A percentile compares a stretch with the other conserved stretches of the same genome.
These are phyloP conservation scores for Blastobotrys ciferrii DNA, from an alignment of 1,139 yeast species.

Conservation along the genomic window DNA sequence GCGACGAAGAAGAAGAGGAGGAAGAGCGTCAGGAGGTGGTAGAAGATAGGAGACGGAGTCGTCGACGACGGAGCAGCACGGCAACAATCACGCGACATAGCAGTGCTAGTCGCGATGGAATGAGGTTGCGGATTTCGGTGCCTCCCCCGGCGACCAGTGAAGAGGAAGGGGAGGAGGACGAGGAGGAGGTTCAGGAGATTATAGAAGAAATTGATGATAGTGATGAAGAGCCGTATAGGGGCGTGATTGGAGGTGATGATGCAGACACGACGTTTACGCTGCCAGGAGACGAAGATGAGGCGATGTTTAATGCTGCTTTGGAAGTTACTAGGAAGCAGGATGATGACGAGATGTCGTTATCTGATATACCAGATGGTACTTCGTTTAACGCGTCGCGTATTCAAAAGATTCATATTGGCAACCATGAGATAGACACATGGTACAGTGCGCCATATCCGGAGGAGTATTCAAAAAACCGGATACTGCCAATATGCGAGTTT, in stretches of 20 bases:
- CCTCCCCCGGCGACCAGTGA: constrained; percentile 9
- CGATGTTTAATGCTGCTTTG: constrained; percentile 44
- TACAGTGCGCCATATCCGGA: constrained; percentile 92
- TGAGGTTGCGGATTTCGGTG: constrained; percentile 6
- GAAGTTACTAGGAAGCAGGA: no score
- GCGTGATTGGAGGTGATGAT: constrained; percentile 57
- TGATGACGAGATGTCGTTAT: no score
- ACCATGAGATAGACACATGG: constrained; percentile 82
- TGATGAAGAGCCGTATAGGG: constrained; percentile 55
- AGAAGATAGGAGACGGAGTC: no score
- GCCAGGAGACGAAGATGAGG: constrained; percentile 55
- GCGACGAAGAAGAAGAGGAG: not conserved
- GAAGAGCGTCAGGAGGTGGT: no score
- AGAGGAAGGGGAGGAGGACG: constrained; percentile 15
- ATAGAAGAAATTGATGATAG: constrained; percentile 28
- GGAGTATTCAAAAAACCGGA: constrained; percentile 63
- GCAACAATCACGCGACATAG: not conserved
- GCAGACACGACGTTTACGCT: constrained; percentile 61
- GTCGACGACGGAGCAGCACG: not conserved
- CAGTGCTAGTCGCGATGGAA: not conserved
- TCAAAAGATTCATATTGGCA: constrained; percentile 62
- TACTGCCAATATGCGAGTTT: constrained; percentile 75
- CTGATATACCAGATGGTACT: no score
- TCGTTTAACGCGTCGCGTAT: constrained; percentile 38
- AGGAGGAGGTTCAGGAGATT: constrained; percentile 8